Evolutionary conservation across 345 rosid genomes (phyloP).

Genomic region (Acer saccharum): DNA sequence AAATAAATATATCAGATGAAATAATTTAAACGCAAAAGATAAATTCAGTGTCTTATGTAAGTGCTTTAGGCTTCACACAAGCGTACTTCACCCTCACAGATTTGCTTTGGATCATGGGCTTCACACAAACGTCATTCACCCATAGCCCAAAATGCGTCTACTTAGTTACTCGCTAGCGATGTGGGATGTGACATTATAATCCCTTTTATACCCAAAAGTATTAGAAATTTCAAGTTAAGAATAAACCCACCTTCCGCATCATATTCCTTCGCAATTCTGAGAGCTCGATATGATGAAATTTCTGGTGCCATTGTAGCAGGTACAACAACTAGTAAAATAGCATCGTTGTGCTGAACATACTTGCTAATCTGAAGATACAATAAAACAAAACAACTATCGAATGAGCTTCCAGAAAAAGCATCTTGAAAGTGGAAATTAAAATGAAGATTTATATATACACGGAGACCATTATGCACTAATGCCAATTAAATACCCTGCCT

Average conservation of each 20-base stretch:
- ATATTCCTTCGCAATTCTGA: slow-evolving; percentile 88
- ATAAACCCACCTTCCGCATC: slow-evolving; percentile 78
- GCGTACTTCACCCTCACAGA: too few species aligned
- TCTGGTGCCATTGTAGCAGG: slow-evolving; percentile 94
- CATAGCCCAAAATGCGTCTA: too few species aligned
- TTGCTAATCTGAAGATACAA: slow-evolving; percentile 61
- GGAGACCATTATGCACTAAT: background rate
- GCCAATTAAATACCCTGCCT: background rate
- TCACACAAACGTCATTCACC: too few species aligned
- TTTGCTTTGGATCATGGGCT: too few species aligned
- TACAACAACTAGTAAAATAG: slow-evolving; percentile 81
- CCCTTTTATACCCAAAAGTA: slow-evolving; percentile 2
- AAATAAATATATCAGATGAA: background rate
- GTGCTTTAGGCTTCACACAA: too few species aligned
- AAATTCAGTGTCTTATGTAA: too few species aligned
- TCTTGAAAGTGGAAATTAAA: slow-evolving; percentile 4
- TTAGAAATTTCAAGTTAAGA: slow-evolving; percentile 20
- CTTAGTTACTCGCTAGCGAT: too few species aligned
- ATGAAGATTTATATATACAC: background rate
- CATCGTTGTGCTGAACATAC: slow-evolving; percentile 82
- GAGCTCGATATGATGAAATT: slow-evolving; percentile 88
- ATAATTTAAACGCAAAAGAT: slow-evolving; percentile 8
- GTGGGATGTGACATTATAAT: background rate
- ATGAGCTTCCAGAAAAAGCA: slow-evolving; percentile 17
- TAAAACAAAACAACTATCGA: slow-evolving; percentile 17